phyloP scores from a whole-genome alignment of 1,139 yeast species.

The Scheffersomyces cryptocercus region DNA sequence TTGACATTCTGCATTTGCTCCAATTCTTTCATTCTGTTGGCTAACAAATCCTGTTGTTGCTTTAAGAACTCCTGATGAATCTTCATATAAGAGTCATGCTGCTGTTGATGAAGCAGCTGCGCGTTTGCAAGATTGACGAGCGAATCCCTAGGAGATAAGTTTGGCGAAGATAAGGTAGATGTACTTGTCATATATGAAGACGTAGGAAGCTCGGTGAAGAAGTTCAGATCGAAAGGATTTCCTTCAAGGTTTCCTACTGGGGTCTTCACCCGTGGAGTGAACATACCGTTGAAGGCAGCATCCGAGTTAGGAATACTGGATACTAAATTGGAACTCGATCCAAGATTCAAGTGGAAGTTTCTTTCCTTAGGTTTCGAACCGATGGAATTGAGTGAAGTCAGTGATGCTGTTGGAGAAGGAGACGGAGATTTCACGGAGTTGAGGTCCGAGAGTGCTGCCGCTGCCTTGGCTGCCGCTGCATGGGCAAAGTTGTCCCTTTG shows the following conservation, averaged over 20 bases:
- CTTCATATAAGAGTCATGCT: slow-evolving; percentile 39
- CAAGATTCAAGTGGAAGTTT: background rate
- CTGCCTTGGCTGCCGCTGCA: background rate
- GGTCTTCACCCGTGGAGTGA: slow-evolving; percentile 40
- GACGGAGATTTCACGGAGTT: background rate
- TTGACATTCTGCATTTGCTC: background rate
- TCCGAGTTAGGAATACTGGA: background rate
- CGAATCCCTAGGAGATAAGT: slow-evolving; percentile 17
- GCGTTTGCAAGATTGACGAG: slow-evolving; percentile 6
- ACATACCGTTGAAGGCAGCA: slow-evolving; percentile 27
- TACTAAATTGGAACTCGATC: background rate
- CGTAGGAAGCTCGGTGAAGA: slow-evolving; percentile 17
- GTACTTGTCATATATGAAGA: slow-evolving; percentile 4
- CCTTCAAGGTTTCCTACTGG: slow-evolving; percentile 22
- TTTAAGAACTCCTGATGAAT: slow-evolving; percentile 40
- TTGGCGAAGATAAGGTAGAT: slow-evolving; percentile 10
- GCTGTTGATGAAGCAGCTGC: slow-evolving; percentile 11
- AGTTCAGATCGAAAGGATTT: slow-evolving; percentile 43
- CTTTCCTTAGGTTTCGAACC: background rate
- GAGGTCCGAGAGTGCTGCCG: background rate
- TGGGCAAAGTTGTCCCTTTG: slow-evolving; percentile 3
- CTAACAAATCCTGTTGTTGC: slow-evolving; percentile 39
- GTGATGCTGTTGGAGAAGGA: background rate
- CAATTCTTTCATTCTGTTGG: slow-evolving; percentile 21
- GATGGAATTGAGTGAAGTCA: background rate